Conservation (phyloP, 2,329 filamentous ascomycete genomes). For the Sclerotinia glacialis region DNA sequence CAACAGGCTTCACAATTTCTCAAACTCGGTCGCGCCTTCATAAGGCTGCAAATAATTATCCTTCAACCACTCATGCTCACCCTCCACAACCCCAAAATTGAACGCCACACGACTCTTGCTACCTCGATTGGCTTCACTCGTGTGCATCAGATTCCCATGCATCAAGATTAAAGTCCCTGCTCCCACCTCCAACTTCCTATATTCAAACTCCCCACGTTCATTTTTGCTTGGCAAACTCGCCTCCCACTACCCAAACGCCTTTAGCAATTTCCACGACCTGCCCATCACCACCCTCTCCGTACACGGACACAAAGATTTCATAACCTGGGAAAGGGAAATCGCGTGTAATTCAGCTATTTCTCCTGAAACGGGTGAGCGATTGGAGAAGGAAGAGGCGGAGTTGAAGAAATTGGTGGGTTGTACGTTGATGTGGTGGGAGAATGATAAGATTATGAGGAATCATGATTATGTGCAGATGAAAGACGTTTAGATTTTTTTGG, state of each 20-base stretch:
- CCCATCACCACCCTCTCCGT: constrained; percentile 1
- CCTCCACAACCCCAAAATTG: constrained; percentile 14
- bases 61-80: neutral
- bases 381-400: neutral
- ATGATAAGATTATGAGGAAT: constrained; percentile 1
- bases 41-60: constrained; percentile 17
- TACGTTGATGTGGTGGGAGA: constrained; percentile 18
- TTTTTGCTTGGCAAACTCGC: neutral
- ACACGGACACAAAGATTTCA: constrained; percentile 17
- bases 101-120: constrained; percentile 11
- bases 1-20: neutral
- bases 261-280: neutral
- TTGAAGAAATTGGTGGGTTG: neutral
- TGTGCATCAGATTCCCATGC: constrained; percentile 20
- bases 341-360: neutral
- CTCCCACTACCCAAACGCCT: neutral
- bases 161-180: constrained; percentile 13
- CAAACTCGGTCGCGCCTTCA: constrained; percentile 8
- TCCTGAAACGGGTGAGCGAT: neutral
- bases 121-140: constrained; percentile 13
- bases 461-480: constrained; percentile 19
- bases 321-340: constrained; percentile 7
- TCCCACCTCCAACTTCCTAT: constrained; percentile 14
- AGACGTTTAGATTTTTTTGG: neutral
- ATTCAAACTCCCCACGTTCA: neutral